Evolutionary conservation across 805 yeast genomes (phyloP), one percentile per base, ranked within the genome.

Genomic region (Kuraishia piskuri): DNA sequence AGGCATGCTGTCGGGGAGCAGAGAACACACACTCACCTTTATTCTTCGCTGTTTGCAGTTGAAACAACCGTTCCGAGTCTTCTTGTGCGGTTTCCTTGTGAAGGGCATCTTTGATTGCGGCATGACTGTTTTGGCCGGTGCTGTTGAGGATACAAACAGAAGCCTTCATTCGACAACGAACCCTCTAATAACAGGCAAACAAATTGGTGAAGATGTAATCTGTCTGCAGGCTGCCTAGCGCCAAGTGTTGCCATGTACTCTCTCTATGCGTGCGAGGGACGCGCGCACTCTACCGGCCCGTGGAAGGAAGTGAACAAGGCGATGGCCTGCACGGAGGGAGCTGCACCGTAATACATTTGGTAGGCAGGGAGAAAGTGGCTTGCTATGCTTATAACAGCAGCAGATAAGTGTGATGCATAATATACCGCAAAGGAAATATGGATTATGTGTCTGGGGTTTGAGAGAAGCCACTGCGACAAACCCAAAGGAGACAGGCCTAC

Each of bases 51-150:
- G 53, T 45, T 62, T 62, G 55, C 66, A 62, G 10, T 53, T 56
- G 24, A 52, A 22, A 48, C 66, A 61, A 2, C 66, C 66, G 10
- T 63, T 59, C 23, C 60, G 58, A 22, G 63, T 57, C 54, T 62
- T 62, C 46, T 58, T 60, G 50, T 62, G 66, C 0, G 63, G 61
- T 50, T 62, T 56, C 52, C 66, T 20, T 22, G 23, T 20, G 47
- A 45, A 45, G 3, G 47, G 8, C 47, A 45, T 45, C 4, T 8
- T 31, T n/a, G n/a, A n/a, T n/a, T n/a, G n/a, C n/a, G n/a, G n/a
- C n/a, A n/a, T n/a, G n/a, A 10, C 14, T 5, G 40, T 31, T 10
- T 31, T 31, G 4, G 14, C 17, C 40, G 17, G 9, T 31, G n/a
- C 40, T 8, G 17, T 12, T 3, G 17, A 12, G 40, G 17, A 3